Base-by-base conservation (phyloP, 768 basidiomycete genomes). In the Termitomyces sp. region DNA sequence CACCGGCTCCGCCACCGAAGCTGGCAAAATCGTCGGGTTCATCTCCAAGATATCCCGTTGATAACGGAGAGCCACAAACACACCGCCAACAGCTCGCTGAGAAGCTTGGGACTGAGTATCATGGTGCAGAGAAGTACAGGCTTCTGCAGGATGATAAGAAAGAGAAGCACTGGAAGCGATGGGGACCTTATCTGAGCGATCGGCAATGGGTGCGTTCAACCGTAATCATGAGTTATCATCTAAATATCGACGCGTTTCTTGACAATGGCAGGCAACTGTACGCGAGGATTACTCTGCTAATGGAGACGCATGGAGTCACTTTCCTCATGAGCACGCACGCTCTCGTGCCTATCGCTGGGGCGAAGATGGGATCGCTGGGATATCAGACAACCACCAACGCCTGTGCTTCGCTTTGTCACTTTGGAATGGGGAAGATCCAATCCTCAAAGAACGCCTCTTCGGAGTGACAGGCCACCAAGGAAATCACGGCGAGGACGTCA, bases 401-500 rank as follows among this genome's bases (percentile, higher is more conserved):
- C 76, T 99, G 15, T 98, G 95, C 73, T 88, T 98, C 67, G 84
- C 82, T 15, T 76, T 99, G 9, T 91, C 89, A 1, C 77, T 99
- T 19, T 99, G 97, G 97, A 99, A 99, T 68, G 94, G 84, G 48
- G 73, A 87, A 66, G 97, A 99, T 71, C 84, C 85, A 37, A 98
- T 98, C 67, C 80, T 99, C 58, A 99, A 99, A 71, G 97, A 99
- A 72, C 85, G 97, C 48, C 76, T 98, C 54, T 99, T 94, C 66
- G 97, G 97, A 59, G 87, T 96, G 53, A 98, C 96, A 42, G 94
- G 94, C 7, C 91, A 94, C 66, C 89, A 99, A 75, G 96, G 97
- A 46, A 99, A 99, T 69, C 97, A 99, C 70, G 97, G 97, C 60
- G 97, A 99, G 72, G 97, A 99, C 67, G 94, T 96, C 75, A 98